Evolutionary conservation across 371 early-diverging fungal genomes (phyloP).

Genomic region (Blakeslea trispora): DNA sequence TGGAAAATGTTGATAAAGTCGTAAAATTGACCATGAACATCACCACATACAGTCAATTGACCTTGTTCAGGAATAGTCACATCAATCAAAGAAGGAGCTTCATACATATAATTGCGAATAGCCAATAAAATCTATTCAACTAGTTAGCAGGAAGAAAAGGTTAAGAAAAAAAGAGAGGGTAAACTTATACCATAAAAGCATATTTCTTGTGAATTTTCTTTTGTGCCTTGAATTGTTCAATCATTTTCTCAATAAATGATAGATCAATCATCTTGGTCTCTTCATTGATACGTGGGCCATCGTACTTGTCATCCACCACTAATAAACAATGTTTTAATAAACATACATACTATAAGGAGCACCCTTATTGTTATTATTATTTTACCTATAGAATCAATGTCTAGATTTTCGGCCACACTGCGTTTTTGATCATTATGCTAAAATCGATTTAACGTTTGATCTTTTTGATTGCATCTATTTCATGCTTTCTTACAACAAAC

Average conservation of each 20-base stretch:
- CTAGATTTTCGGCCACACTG: slow-evolving; percentile 52
- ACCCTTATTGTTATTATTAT: too few relatives aligned
- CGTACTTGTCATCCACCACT: slow-evolving; percentile 74
- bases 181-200: slow-evolving; percentile 76
- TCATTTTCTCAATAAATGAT: slow-evolving; percentile 78
- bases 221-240: slow-evolving; percentile 81
- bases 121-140: slow-evolving; percentile 83
- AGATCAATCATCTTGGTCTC: slow-evolving; percentile 64
- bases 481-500: slow-evolving; percentile 33
- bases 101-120: slow-evolving; percentile 69
- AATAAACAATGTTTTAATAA: slow-evolving; percentile 6
- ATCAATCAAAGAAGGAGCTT: slow-evolving; percentile 82
- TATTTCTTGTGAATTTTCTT: slow-evolving; percentile 92
- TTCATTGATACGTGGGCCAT: slow-evolving; percentile 61
- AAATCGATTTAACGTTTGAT: background rate
- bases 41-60: slow-evolving; percentile 95
- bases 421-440: slow-evolving; percentile 48
- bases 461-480: too few relatives aligned
- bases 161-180: too few relatives aligned
- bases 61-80: slow-evolving; percentile 74
- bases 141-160: too few relatives aligned
- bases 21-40: slow-evolving; percentile 99
- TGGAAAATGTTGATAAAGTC: slow-evolving; percentile 95
- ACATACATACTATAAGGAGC: too few relatives aligned
- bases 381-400: slow-evolving; percentile 53